These are phyloP conservation scores for Datisca glomerata DNA, from an alignment of 306 rosid species.

Conservation along the genomic window DNA sequence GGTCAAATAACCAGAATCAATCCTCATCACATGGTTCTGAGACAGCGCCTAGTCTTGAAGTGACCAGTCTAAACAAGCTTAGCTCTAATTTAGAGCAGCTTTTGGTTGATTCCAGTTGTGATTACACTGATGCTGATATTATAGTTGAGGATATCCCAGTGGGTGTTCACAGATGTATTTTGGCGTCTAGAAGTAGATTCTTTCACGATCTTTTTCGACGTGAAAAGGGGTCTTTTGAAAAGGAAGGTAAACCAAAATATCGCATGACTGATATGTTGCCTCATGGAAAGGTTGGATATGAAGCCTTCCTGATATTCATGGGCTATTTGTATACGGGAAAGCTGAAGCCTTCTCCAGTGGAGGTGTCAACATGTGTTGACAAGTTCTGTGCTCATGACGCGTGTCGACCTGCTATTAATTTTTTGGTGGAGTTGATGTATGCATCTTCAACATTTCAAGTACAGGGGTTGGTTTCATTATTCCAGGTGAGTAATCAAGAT, in stretches of 20 bases:
- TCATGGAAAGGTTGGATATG: conserved; percentile 37
- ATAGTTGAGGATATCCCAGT: conserved; percentile 30
- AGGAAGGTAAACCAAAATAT: conserved; percentile 26
- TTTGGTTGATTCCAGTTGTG: conserved; percentile 27
- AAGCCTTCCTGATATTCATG: conserved; percentile 37
- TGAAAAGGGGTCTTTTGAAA: conserved; percentile 15
- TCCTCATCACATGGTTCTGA: conserved; percentile 29
- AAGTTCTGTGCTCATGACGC: conserved; percentile 34
- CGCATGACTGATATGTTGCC: conserved; percentile 29
- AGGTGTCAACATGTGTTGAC: conserved; percentile 46
- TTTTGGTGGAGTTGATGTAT: conserved; percentile 37
- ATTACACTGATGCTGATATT: conserved; percentile 36
- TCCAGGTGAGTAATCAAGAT: conserved; percentile 29
- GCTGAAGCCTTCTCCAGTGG: conserved; percentile 32
- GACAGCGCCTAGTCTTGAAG: conserved; percentile 51
- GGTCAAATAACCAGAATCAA: conserved; percentile 40
- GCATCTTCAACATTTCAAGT: conserved; percentile 36
- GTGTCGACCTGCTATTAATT: conserved; percentile 42
- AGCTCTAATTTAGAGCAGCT: conserved; percentile 37
- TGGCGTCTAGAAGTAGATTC: conserved; percentile 37
- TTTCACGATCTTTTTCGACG: conserved; percentile 27
- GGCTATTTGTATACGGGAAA: conserved; percentile 36
- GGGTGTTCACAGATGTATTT: conserved; percentile 39
- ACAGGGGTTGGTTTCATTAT: conserved; percentile 33
- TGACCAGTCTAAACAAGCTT: conserved; percentile 37